These are phyloP conservation scores for Raddia guianensis DNA, from an alignment of 176 grass and related monocot species.

Conservation along the genomic window DNA sequence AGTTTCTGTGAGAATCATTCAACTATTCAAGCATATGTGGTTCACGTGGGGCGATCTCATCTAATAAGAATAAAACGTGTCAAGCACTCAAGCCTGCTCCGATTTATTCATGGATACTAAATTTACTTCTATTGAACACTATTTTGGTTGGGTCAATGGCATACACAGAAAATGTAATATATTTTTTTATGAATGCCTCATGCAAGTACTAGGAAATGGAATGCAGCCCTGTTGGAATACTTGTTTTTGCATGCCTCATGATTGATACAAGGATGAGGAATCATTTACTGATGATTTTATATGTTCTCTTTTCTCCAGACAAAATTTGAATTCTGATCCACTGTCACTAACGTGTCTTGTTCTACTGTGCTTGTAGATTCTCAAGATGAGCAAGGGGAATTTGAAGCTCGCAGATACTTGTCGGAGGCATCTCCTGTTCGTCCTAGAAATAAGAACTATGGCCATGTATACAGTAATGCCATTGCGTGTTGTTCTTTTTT, in stretches of 20 bases:
- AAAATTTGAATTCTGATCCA: background rate
- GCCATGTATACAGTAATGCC: constrained; percentile 18
- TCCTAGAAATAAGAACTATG: constrained; percentile 27
- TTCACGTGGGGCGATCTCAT: background rate
- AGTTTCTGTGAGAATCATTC: background rate
- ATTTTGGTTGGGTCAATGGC: background rate
- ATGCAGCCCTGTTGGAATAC: background rate
- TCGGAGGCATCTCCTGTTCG: background rate
- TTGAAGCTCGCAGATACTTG: background rate
- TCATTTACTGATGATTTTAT: background rate
- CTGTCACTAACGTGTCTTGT: background rate
- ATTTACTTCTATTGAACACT: background rate
- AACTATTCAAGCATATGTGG: background rate
- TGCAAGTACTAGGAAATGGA: background rate
- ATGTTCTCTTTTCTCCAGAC: background rate
- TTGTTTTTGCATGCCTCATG: background rate
- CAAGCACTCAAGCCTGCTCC: background rate
- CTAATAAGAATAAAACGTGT: background rate
- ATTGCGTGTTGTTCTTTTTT: background rate
- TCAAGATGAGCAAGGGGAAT: background rate
- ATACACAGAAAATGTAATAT: background rate
- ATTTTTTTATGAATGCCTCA: background rate
- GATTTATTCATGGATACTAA: background rate
- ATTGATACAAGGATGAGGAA: background rate
- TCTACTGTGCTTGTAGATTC: background rate